Evolutionary conservation across 2,329 filamentous ascomycete genomes (phyloP).

Genomic region (Aciculosporium take): DNA sequence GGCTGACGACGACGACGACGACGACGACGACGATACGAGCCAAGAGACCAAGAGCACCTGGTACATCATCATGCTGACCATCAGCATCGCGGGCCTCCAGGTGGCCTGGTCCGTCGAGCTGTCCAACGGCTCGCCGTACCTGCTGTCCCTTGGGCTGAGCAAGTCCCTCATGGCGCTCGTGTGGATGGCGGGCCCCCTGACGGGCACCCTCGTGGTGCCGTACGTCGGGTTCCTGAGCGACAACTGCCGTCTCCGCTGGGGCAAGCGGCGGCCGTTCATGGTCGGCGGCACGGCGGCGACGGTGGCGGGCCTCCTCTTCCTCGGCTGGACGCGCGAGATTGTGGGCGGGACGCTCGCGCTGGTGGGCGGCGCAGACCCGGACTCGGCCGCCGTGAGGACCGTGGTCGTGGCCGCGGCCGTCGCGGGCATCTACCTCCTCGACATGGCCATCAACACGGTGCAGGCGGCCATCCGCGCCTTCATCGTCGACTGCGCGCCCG

Average conservation of each 20-base stretch:
- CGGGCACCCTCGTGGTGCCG: slow-evolving; percentile 65
- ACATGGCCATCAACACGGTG: slow-evolving; percentile 94
- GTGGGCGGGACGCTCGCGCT: slow-evolving; percentile 52
- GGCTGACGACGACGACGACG: too few relatives aligned
- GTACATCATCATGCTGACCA: slow-evolving; percentile 75
- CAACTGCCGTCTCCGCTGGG: slow-evolving; percentile 59
- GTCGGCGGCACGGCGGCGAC: slow-evolving; percentile 54
- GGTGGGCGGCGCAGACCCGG: slow-evolving; percentile 56
- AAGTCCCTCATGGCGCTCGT: slow-evolving; percentile 72
- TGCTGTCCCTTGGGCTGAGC: slow-evolving; percentile 67
- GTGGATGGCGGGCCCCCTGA: slow-evolving; percentile 71
- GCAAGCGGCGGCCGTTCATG: slow-evolving; percentile 73
- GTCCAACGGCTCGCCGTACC: slow-evolving; percentile 78
- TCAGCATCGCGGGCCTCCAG: slow-evolving; percentile 78
- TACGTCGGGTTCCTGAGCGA: slow-evolving; percentile 74
- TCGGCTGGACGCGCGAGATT: slow-evolving; percentile 63
- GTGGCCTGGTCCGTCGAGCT: slow-evolving; percentile 93
- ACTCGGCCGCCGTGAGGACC: slow-evolving; percentile 48
- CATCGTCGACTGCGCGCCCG: slow-evolving; percentile 83
- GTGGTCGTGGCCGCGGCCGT: slow-evolving; percentile 67
- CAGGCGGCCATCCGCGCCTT: slow-evolving; percentile 86
- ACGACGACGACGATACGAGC: slow-evolving; percentile 12
- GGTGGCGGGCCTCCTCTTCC: slow-evolving; percentile 49
- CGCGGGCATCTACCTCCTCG: slow-evolving; percentile 74
- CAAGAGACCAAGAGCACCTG: slow-evolving; percentile 65